These are phyloP conservation scores for Fusarium algeriense DNA, from an alignment of 2,329 filamentous ascomycete genomes.

Conservation along the genomic window DNA sequence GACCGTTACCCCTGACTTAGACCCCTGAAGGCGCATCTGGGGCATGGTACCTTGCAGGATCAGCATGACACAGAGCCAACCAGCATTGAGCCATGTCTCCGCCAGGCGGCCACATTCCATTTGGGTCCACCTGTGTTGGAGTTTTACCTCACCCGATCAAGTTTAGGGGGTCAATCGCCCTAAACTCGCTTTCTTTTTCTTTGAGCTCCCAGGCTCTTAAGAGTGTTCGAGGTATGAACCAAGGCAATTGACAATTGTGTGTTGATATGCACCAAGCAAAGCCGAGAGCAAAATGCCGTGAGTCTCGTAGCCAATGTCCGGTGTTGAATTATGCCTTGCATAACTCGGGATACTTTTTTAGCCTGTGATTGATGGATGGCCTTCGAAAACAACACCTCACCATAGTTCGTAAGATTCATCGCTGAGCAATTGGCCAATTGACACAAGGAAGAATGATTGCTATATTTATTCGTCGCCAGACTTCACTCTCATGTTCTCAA, in stretches of 20 bases:
- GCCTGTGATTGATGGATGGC: background rate
- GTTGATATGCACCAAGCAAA: background rate
- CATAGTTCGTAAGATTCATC: background rate
- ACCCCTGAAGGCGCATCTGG: constrained; percentile 30
- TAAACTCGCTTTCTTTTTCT: constrained; percentile 20
- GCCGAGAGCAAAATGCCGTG: background rate
- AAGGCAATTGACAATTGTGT: constrained; percentile 10
- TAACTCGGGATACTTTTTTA: background rate
- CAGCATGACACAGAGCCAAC: constrained; percentile 41
- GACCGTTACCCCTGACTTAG: constrained; percentile 43
- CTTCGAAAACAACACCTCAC: background rate
- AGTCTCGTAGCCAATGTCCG: background rate
- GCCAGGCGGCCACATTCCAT: constrained; percentile 40
- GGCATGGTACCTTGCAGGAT: constrained; percentile 44
- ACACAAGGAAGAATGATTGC: background rate
- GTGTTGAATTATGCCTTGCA: background rate
- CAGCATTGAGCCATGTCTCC: constrained; percentile 32
- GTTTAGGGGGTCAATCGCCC: constrained; percentile 39
- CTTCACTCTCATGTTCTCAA: background rate
- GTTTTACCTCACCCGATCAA: constrained; percentile 45
- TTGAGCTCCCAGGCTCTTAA: background rate
- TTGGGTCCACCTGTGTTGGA: constrained; percentile 34
- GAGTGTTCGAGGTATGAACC: background rate
- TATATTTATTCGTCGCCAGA: background rate
- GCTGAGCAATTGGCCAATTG: background rate